Base-by-base conservation (phyloP, 202 grass and related monocot genomes). In the Eragrostis tef region DNA sequence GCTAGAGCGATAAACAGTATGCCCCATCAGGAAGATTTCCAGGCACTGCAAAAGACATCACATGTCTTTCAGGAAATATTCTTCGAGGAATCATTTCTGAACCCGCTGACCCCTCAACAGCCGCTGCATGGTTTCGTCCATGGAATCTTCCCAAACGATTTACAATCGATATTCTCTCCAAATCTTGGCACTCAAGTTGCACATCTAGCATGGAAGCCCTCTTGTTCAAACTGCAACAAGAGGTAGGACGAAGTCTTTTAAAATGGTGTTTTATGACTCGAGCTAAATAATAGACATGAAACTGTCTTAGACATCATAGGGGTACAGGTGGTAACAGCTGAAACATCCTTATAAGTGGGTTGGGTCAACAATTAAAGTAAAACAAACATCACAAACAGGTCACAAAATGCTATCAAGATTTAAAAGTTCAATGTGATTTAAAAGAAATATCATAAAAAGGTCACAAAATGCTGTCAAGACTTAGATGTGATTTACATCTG, bases 81-180 rank as follows among this genome's bases (percentile, higher is more conserved):
- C 86, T 86, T 2, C 73, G 78, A 77, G 66, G 24, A 26, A 17
- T 83, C 79, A 84, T 83, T 79, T 85, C 84, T 67, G 90, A 88
- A 71, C 65, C 74, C 11, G 72, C 88, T 25, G 88, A 85, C 48
- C 75, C 73, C 80, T 91, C 91, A 0, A 89, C 74, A 46, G 78
- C 83, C n/a, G 80, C 85, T 64, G 83, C 74, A 85, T 93, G 93
- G 47, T 83, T 86, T 77, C 93, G 85, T 16, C 89, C 90, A 89
- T 99, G 97, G 70, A 99, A 99, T 79, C 88, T 99, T 88, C 97
- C 97, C 79, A 99, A 72, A 36, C 93, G 88, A 75, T 99, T 99
- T 78, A 99, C 87, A 81, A 99, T 88, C 42, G 91, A 97, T 82
- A 99, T 96, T 83, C 93, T 96, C 81, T 99, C 97, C 91, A 99